Base-by-base conservation (phyloP, 2,329 filamentous ascomycete species). In the Cercospora citrullina region DNA sequence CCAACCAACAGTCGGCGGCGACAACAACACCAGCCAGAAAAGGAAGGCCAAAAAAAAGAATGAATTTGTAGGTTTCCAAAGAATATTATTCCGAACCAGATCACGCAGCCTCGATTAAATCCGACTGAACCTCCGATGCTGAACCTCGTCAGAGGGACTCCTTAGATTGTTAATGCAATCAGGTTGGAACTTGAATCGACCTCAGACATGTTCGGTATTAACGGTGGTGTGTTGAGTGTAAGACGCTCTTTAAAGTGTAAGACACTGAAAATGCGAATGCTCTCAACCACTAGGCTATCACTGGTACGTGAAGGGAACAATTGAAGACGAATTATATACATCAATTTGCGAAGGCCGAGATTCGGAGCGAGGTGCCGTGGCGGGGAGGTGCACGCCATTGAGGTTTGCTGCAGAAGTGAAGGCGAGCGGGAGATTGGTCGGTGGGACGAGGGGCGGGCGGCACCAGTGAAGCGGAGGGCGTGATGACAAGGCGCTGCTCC, bases 121-220 rank as follows among this genome's bases (percentile, higher is more conserved):
- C 26, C 55, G 28, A 23, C 7, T 26, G 28, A 58, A 21, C 55
- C 28, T 58, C 55, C 10, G 55, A 58, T 26, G 30, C 55, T 33
- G 55, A 58, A 12, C 55, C 55, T 58, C 55, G 55, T 58, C 55
- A 58, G 55, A 30, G 55, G 55, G 33, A 33, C 55, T 58, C 55
- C 8, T 58, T 33, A 31, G 55, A 58, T 33, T n/a, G 55, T 28
- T 26, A 9, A 33, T 18, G 55, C 55, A 33, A 33, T 58, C 55
- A 58, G 30, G 55, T 58, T 23, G 55, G 55, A 58, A 58, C 55
- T 18, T 58, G 55, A 58, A 58, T 58, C 55, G 55, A 58, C 28
- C 55, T 58, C 55, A 33, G 55, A 33, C 30, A 33, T 58, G 23
- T 26, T 58, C 28, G 16, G 26, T 58, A 28, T 31, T 18, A 28